A percentile compares a stretch with the other conserved stretches of the same genome.
Evolutionary conservation across 768 basidiomycete species (phyloP).

Genomic region (Lentinula aciculospora): DNA sequence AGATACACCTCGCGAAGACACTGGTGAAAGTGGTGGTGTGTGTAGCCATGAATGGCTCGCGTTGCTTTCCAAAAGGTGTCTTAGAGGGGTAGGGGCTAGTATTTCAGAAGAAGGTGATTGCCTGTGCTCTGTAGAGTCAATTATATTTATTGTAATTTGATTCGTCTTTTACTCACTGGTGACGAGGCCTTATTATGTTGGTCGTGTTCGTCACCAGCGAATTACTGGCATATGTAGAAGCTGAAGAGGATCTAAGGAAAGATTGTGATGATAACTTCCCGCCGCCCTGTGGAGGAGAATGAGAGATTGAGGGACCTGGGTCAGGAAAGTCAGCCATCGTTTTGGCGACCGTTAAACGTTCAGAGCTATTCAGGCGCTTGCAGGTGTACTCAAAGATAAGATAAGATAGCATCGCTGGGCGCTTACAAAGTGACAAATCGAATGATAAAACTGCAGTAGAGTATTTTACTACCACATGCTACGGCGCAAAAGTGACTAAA

Average conservation of each 20-base stretch:
- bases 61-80: constrained; percentile 55
- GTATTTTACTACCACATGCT: no score
- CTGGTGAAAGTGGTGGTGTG: constrained; percentile 37
- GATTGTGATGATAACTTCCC: not conserved
- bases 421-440: no score
- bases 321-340: constrained; percentile 7
- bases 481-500: no score
- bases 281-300: not conserved
- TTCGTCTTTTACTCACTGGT: not conserved
- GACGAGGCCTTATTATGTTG: not conserved
- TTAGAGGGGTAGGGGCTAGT: constrained; percentile 59
- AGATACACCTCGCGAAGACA: constrained; percentile 42
- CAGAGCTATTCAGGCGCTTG: not conserved
- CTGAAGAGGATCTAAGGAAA: not conserved
- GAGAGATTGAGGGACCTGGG: constrained; percentile 1
- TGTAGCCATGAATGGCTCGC: constrained; percentile 60
- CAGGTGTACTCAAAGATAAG: no score
- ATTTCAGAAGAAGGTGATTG: constrained; percentile 31
- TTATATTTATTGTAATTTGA: not conserved
- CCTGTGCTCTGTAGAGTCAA: not conserved
- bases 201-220: not conserved
- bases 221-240: not conserved
- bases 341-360: no score
- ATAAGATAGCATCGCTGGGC: no score
- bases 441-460: no score